Evolutionary conservation across 2,329 filamentous ascomycete genomes (phyloP).

Genomic region (Nigrospora sphaerica): DNA sequence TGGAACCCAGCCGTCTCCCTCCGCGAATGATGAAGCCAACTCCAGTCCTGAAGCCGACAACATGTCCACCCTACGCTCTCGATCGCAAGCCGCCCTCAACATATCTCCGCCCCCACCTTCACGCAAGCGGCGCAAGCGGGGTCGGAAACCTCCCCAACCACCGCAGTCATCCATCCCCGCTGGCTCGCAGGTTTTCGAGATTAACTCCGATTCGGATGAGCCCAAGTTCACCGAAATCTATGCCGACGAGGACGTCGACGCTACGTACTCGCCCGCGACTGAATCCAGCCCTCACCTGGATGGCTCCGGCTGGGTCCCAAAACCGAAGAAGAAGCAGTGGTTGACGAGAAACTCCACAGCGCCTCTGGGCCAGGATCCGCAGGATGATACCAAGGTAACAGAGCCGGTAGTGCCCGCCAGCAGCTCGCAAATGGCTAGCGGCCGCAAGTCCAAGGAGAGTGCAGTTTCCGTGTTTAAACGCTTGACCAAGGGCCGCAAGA

Average conservation of each 20-base stretch:
- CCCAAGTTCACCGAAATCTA: conserved; percentile 25
- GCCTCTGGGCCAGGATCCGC: too few relatives aligned
- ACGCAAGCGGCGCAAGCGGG: neutral
- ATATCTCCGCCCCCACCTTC: neutral
- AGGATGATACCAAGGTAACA: too few relatives aligned
- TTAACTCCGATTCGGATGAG: conserved; percentile 24
- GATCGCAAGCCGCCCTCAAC: conserved; percentile 6
- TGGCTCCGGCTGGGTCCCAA: conserved; percentile 16
- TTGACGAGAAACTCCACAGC: too few relatives aligned
- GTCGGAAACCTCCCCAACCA: neutral
- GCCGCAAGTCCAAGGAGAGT: neutral
- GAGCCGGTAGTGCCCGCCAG: neutral
- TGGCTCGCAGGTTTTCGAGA: conserved; percentile 28
- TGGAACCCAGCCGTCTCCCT: conserved; percentile 10
- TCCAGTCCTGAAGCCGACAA: too few relatives aligned
- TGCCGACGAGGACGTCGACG: conserved; percentile 31
- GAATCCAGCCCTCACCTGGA: conserved; percentile 8
- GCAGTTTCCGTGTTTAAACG: conserved; percentile 2
- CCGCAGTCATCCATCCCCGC: conserved; percentile 23
- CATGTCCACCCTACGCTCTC: too few relatives aligned
- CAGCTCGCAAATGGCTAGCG: neutral
- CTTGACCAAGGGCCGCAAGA: neutral
- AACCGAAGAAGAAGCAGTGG: conserved; percentile 5
- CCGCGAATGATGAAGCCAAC: conserved; percentile 5
- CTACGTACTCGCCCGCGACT: conserved; percentile 19